These are phyloP conservation scores for Ophiostoma angusticollis DNA, from an alignment of 2,329 filamentous ascomycete genomes.

Conservation along the genomic window DNA sequence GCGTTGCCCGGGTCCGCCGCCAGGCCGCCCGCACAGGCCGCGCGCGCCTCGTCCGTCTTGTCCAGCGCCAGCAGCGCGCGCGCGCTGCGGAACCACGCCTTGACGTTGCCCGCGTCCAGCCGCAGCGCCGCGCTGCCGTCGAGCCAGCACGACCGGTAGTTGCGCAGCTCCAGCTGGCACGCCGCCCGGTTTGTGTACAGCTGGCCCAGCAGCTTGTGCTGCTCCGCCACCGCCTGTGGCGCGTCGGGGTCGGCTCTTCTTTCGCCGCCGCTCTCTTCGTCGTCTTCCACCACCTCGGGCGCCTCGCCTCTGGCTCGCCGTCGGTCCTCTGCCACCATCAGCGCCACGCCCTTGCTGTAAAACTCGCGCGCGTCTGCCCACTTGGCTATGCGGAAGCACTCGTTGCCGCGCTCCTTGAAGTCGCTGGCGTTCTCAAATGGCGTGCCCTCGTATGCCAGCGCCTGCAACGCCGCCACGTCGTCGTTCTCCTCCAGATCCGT, in stretches of 20 bases:
- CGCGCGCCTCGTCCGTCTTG: conserved; percentile 66
- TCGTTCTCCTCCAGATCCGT: conserved; percentile 79
- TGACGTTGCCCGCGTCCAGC: conserved; percentile 69
- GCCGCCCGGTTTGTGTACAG: conserved; percentile 80
- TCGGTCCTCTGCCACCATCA: conserved; percentile 52
- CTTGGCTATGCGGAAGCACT: conserved; percentile 59
- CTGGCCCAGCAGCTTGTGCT: conserved; percentile 56
- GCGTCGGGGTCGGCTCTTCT: conserved; percentile 28
- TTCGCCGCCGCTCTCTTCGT: conserved; percentile 13
- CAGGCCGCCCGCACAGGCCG: conserved; percentile 64
- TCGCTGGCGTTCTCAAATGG: conserved; percentile 68
- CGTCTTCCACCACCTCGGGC: conserved; percentile 5
- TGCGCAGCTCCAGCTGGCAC: conserved; percentile 76
- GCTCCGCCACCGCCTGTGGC: conserved; percentile 46
- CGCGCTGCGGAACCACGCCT: conserved; percentile 80
- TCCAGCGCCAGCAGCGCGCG: conserved; percentile 66
- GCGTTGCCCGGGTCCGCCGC: conserved; percentile 58
- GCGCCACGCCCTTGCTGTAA: conserved; percentile 72
- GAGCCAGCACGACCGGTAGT: conserved; percentile 74
- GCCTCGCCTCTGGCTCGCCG: conserved; percentile 31
- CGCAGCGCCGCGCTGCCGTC: conserved; percentile 73
- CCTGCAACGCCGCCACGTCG: conserved; percentile 74
- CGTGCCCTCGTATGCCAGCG: conserved; percentile 86
- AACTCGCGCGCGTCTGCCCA: conserved; percentile 83
- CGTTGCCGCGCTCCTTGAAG: conserved; percentile 89